phyloP scores from a whole-genome alignment of 805 yeast species.

The Pichia deserticola region DNA sequence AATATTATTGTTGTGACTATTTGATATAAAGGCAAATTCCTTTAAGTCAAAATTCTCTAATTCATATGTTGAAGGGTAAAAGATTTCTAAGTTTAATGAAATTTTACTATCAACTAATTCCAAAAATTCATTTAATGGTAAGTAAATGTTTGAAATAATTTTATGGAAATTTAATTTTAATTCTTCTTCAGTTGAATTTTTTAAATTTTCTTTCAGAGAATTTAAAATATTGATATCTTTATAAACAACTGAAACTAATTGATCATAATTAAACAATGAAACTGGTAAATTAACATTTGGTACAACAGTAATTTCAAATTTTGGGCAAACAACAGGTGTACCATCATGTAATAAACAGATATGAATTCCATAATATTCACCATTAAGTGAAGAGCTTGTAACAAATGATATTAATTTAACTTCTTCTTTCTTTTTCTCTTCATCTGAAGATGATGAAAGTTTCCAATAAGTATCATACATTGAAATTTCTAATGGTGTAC shows the following conservation, averaged over 20 bases:
- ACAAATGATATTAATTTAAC: conserved; percentile 55
- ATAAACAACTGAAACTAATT: conserved; percentile 27
- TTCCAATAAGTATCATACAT: conserved; percentile 97
- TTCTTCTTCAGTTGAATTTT: conserved; percentile 8
- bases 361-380: conserved; percentile 63
- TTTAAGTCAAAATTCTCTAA: conserved; percentile 24
- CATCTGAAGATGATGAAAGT: conserved; percentile 51
- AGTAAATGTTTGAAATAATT: conserved; percentile 39
- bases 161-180: conserved; percentile 33
- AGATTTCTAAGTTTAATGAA: conserved; percentile 65
- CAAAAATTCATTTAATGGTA: conserved; percentile 56
- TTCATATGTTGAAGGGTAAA: conserved; percentile 57
- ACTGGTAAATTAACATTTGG: conserved; percentile 50
- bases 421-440: conserved; percentile 8
- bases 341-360: conserved; percentile 75
- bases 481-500: conserved; percentile 76
- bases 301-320: conserved; percentile 41
- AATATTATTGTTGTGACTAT: conserved; percentile 5
- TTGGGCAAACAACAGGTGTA: conserved; percentile 76
- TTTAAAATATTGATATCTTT: conserved; percentile 12
- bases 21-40: conserved; percentile 17
- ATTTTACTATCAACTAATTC: conserved; percentile 47
- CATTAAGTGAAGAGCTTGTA: conserved; percentile 84
- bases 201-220: conserved; percentile 13
- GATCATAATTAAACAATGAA: conserved; percentile 47